Conservation (phyloP, 257 asterid genomes). For the Cruciata laevipes region DNA sequence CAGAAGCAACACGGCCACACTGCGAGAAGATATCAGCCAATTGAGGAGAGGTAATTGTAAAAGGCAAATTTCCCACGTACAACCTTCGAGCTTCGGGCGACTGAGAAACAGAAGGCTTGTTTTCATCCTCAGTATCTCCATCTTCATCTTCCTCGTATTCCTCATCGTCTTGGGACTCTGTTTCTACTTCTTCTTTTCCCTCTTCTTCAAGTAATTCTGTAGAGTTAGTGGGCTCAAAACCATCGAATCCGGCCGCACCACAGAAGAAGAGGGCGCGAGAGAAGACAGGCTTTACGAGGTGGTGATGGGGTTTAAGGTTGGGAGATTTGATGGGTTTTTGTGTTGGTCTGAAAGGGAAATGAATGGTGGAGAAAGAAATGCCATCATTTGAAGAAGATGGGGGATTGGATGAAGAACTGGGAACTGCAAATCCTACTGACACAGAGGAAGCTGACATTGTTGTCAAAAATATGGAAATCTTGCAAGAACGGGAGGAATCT, state of each 20-base stretch:
- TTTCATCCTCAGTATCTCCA: slow-evolving; percentile 25
- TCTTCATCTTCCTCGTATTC: slow-evolving; percentile 24
- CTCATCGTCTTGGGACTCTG: slow-evolving; percentile 17
- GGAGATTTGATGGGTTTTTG: slow-evolving; percentile 8
- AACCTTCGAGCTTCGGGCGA: slow-evolving; percentile 55
- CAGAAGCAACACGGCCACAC: slow-evolving; percentile 72
- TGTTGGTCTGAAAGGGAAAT: slow-evolving; percentile 10
- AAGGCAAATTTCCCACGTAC: slow-evolving; percentile 89
- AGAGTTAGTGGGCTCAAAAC: slow-evolving; percentile 24
- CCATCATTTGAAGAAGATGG: slow-evolving; percentile 19
- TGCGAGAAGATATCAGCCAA: slow-evolving; percentile 70
- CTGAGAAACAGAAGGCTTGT: slow-evolving; percentile 25
- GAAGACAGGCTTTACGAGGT: not conserved
- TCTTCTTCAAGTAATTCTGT: slow-evolving; percentile 2
- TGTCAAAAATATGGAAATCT: slow-evolving; percentile 5
- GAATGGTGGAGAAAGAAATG: slow-evolving; percentile 14
- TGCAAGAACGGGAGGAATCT: not conserved
- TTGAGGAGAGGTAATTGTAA: slow-evolving; percentile 62
- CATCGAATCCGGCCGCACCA: slow-evolving; percentile 31
- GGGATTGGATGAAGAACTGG: slow-evolving; percentile 18
- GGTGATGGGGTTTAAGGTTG: not conserved
- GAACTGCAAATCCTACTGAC: slow-evolving; percentile 37
- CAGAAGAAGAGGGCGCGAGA: slow-evolving; percentile 8
- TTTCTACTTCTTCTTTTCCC: not conserved
- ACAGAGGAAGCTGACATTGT: slow-evolving; percentile 49